Evolutionary conservation across 108 stramenopile species (phyloP), one percentile per base, ranked within the genome.

Genomic region (Mediolabrus comicus): DNA sequence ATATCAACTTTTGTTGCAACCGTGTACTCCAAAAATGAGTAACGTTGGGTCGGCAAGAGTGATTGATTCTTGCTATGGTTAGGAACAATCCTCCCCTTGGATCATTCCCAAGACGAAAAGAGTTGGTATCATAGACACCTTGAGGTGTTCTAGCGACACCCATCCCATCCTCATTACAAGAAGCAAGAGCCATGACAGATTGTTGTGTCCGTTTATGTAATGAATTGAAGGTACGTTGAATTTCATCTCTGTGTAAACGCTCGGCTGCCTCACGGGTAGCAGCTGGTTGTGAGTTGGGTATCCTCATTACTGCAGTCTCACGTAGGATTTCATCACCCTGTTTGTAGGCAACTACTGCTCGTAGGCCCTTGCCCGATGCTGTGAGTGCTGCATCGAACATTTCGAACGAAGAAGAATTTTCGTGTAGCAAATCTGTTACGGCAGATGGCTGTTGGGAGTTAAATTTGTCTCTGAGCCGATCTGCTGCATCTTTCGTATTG

Each of bases 241-340:
- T 64, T 27, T 43, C 70, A 7, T 24, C n/a, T 12, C 19, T 25
- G 46, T 71, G 70, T n/a, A 71, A 3, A 13, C 2, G 12, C 26
- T 52, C 43, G 11, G 70, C 70, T 7, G 27, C 62, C 29, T 71
- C 70, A 12, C 26, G 70, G 17, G 49, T 64, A 19, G 51, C 2
- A 5, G 70, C 70, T 11, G 28, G 28, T 2, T 65, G 70, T 7
- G 26, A 31, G 22, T 71, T 71, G 6, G 62, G 43, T 6, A 71
- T 52, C 12, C 62, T 27, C 70, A 71, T 71, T 2, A 33, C 62
- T 10, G 70, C 70, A 3, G n/a, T 17, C 28, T 71, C 70, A 10
- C 70, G 62, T 17, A 71, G 2, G 17, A 71, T 53, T 53, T 71
- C 70, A 64, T 71, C 70, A 14, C 70, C 70, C n/a, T 27, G 19